Base-by-base conservation (phyloP, 371 early-diverging fungal species). In the Zychaea mexicana region DNA sequence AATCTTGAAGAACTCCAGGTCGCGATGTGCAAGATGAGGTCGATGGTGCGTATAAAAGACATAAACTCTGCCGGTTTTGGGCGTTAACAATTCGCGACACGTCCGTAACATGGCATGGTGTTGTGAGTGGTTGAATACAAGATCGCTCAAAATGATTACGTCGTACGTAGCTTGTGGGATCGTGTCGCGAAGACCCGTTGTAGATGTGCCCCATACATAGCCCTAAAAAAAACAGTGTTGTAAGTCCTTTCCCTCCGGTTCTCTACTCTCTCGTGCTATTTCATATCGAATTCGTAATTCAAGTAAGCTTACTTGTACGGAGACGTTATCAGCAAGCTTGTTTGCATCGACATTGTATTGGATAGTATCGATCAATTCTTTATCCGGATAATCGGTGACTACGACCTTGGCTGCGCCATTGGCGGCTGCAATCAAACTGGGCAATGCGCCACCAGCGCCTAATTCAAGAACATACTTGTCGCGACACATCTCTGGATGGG, bases 381-480 rank as follows among this genome's bases (percentile, higher is more conserved):
- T 73, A 52, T 97, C 96, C 0, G 97, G 97, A 66, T 95, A 97
- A 70, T 97, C 97, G 0, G 97, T 97, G 12, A 92, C 79, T 3
- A 95, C 87, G 1, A 93, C 92, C 68, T 83, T 85, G 33, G 79
- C 60, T 2, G 96, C 96, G 1, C 89, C 90, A 76, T 91, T 90
- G 17, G 88, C 52, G 0, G 90, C 86, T 2, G 92, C 83, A 1
- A 95, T 74, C 13, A 97, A 66, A 33, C 95, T 90, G 1, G 97
- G 97, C 15, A 96, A 70, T 2, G 92, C 93, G 7, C 95, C 96
- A 2, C 94, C 97, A 5, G 95, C 95, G 7, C 97, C 97, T 5
- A 97, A 78, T 71, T 97, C 97, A 19, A 97, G 74, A 0, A 97
- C 90, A 9, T 67, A 72, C 67, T 92, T 93, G 49, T 79, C 78